These are phyloP conservation scores for Trypanosoma conorhini DNA, from an alignment of 208 protist genomes.

Conservation along the genomic window DNA sequence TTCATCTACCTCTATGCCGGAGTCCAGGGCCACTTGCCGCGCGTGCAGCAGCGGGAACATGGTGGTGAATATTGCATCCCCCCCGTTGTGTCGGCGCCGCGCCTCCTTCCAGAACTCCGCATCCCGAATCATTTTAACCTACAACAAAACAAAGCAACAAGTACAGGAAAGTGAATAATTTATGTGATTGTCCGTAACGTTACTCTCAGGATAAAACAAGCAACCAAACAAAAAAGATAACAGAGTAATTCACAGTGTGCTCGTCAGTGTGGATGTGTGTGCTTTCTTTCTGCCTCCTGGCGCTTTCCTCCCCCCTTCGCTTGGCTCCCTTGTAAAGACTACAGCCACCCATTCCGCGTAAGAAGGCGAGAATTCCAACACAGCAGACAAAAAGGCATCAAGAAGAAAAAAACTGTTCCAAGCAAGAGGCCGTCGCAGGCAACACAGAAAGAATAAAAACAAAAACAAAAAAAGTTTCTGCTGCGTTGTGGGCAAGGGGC, in stretches of 20 bases:
- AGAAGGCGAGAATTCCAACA: background rate
- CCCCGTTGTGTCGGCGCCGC: conserved; percentile 49
- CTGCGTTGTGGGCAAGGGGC: background rate
- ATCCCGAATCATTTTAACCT: conserved; percentile 74
- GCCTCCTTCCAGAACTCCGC: conserved; percentile 86
- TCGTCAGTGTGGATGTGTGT: background rate
- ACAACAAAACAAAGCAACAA: conserved; percentile 16
- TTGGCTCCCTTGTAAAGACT: background rate
- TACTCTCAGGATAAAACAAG: conserved; percentile 9
- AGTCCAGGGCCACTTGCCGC: conserved; percentile 55
- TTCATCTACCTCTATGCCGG: conserved; percentile 29
- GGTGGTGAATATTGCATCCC: conserved; percentile 67
- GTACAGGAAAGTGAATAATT: conserved; percentile 4
- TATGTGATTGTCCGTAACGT: conserved; percentile 1
- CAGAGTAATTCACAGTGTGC: background rate
- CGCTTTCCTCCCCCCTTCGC: background rate
- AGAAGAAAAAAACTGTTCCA: background rate
- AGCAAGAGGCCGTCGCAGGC: background rate
- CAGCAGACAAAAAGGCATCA: background rate
- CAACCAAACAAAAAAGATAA: background rate
- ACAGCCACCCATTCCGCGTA: background rate
- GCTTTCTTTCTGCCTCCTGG: background rate
- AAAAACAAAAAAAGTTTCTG: background rate
- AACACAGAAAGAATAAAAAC: conserved; percentile 10
- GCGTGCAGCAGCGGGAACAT: conserved; percentile 72